phyloP scores from a whole-genome alignment of 495 filamentous ascomycete genomes.

The Lasiosphaeris hirsuta region DNA sequence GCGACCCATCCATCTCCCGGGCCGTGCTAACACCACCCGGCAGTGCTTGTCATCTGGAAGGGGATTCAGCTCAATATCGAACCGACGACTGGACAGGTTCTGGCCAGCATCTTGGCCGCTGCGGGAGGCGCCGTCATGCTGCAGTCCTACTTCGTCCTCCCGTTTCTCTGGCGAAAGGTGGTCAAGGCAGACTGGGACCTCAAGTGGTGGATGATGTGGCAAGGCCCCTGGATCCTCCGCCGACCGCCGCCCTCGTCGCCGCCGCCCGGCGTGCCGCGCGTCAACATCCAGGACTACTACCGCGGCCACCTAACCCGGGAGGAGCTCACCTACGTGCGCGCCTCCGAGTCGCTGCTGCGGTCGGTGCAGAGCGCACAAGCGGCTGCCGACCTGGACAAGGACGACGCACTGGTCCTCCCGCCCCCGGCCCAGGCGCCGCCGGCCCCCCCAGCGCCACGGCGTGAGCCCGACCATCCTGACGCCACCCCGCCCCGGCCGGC shows the following conservation, averaged over 20 bases:
- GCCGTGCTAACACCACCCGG: background rate
- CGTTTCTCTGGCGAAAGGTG: background rate
- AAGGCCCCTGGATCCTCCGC: background rate
- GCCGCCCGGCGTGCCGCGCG: background rate
- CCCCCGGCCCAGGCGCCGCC: background rate
- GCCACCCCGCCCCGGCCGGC: background rate
- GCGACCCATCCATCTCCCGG: background rate
- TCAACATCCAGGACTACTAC: background rate
- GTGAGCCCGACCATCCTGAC: background rate
- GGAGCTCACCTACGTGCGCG: background rate
- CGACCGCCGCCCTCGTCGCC: background rate
- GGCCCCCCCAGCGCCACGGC: background rate
- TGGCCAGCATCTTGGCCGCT: background rate
- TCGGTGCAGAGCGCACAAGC: background rate
- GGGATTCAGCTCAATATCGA: background rate
- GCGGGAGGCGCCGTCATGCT: background rate
- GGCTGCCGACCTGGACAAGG: background rate
- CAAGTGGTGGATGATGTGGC: slow-evolving; percentile 1
- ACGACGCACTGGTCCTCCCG: background rate
- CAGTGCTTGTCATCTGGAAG: slow-evolving; percentile 1
- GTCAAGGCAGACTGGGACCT: background rate
- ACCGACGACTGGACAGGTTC: background rate
- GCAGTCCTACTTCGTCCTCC: background rate
- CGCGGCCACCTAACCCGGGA: background rate
- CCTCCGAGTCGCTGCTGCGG: background rate